Evolutionary conservation across 2,329 filamentous ascomycete species (phyloP), one percentile per base, ranked within the genome.

Genomic region (Incumbomyces lentus): DNA sequence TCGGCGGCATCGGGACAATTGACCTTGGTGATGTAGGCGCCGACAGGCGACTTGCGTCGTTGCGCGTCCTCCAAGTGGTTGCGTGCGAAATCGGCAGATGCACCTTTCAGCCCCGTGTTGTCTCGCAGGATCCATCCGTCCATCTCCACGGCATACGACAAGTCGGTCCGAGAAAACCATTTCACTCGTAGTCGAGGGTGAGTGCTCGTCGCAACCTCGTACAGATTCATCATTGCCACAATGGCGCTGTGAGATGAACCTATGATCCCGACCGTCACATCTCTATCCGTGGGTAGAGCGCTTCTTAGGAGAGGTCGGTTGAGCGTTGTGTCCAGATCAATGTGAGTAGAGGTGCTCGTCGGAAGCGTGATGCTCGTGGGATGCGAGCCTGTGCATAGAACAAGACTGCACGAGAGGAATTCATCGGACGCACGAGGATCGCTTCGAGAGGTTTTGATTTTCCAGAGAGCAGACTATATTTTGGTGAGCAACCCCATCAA

Each of bases 191-290:
- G 65, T 5, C 68, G 58, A 0, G 74, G 71, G 50, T 79, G 76
- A 0, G 69, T 69, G 26, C 67, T 66, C 17, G 61, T 61, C 10
- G 72, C 72, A 4, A 81, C 66, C 4, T 72, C 67, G 58, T 73
- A 70, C 11, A 82, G 68, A 58, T 82, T 81, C 59, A 75, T 70
- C 13, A 82, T 70, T 18, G 79, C 76, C 8, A 82, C 67, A 40
- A 82, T 75, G 11, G 78, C 78, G 36, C 74, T 78, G 61, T 82
- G 78, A 1, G 77, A 81, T 37, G 76, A 76, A 29, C 78, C 78
- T 8, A 82, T 67, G 8, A 82, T 75, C 11, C 68, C 76, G 13
- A 82, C 61, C 2, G 70, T 76, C 1, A 61, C 58, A 17, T 17
- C 36, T 26, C 22, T 4, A 8, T 26, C 22, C 5, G 22, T 8